Conservation (phyloP, 2,329 filamentous ascomycete genomes). For the Dothiorella sarmentorum region DNA sequence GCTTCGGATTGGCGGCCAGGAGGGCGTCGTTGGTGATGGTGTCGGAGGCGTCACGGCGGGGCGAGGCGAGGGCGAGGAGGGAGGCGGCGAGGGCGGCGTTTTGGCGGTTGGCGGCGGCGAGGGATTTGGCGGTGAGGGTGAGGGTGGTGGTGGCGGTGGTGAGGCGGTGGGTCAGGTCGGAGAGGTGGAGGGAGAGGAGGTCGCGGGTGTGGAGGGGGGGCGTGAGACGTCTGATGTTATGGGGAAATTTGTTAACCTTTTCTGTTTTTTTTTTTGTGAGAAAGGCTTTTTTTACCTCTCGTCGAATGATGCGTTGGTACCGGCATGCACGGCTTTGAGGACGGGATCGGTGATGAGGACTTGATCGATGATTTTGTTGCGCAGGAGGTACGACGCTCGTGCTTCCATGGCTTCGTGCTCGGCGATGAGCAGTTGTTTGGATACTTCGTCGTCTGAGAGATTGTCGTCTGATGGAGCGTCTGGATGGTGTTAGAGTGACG, state of each 20-base stretch:
- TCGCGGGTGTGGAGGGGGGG: constrained; percentile 67
- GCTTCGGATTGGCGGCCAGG: constrained; percentile 43
- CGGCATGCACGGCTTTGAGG: constrained; percentile 71
- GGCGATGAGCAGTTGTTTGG: constrained; percentile 50
- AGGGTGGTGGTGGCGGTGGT: constrained; percentile 59
- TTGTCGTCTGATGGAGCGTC: neutral
- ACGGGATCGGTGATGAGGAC: constrained; percentile 72
- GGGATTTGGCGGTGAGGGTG: constrained; percentile 56
- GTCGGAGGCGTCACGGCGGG: constrained; percentile 21
- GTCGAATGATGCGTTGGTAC: constrained; percentile 59
- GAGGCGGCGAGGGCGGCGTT: constrained; percentile 63
- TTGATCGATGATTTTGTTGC: constrained; percentile 64
- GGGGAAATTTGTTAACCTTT: constrained; percentile 24
- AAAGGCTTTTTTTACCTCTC: constrained; percentile 55
- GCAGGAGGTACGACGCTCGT: constrained; percentile 65
- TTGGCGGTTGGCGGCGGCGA: constrained; percentile 52
- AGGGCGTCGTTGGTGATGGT: constrained; percentile 50
- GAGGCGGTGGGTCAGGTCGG: constrained; percentile 56
- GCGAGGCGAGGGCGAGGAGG: constrained; percentile 61
- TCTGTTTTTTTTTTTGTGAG: neutral
- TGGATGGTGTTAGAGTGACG: constrained; percentile 1
- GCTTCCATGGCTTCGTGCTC: constrained; percentile 67
- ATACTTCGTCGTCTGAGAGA: constrained; percentile 51
- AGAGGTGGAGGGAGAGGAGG: constrained; percentile 59
- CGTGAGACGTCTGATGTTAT: constrained; percentile 57